Evolutionary conservation across 768 basidiomycete genomes (phyloP).

Genomic region (Auriculariales sp.): DNA sequence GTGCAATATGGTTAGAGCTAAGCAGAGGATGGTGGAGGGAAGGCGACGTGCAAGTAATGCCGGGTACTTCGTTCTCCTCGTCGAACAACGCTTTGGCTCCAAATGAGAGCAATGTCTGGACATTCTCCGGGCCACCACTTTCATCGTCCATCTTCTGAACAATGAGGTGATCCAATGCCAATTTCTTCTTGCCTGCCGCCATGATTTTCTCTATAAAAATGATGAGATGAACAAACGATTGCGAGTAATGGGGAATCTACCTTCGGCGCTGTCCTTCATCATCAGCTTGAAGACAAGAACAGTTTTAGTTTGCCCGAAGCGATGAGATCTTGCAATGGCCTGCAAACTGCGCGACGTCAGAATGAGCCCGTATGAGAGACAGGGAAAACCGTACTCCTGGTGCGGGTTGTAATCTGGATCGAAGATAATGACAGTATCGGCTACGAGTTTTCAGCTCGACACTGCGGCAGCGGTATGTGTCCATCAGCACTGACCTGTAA

Average conservation of each 20-base stretch:
- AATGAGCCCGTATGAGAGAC: too few species aligned
- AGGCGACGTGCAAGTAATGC: slow-evolving; percentile 48
- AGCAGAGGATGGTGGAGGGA: neutral
- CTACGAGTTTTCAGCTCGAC: too few species aligned
- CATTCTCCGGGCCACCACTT: slow-evolving; percentile 58
- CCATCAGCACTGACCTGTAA: too few species aligned
- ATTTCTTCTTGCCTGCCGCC: slow-evolving; percentile 88
- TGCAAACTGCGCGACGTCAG: slow-evolving; percentile 23
- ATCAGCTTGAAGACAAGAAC: slow-evolving; percentile 93
- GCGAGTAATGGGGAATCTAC: slow-evolving; percentile 23
- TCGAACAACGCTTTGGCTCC: slow-evolving; percentile 82
- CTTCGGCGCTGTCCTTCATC: slow-evolving; percentile 89
- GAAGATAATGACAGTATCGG: slow-evolving; percentile 86
- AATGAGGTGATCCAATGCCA: slow-evolving; percentile 86
- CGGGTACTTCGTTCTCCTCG: slow-evolving; percentile 38
- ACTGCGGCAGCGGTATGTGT: too few species aligned
- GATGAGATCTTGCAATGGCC: slow-evolving; percentile 90
- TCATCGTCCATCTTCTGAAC: slow-evolving; percentile 91
- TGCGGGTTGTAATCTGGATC: slow-evolving; percentile 99
- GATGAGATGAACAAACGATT: neutral
- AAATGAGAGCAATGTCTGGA: slow-evolving; percentile 80
- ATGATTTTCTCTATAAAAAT: slow-evolving; percentile 63
- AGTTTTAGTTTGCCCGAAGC: slow-evolving; percentile 89
- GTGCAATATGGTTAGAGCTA: slow-evolving; percentile 1
- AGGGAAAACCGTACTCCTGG: slow-evolving; percentile 31